Evolutionary conservation across 1,284 basidiomycete genomes (phyloP), one percentile per base, ranked within the genome.

Genomic region (Melanopsichium pennsylvanicum): DNA sequence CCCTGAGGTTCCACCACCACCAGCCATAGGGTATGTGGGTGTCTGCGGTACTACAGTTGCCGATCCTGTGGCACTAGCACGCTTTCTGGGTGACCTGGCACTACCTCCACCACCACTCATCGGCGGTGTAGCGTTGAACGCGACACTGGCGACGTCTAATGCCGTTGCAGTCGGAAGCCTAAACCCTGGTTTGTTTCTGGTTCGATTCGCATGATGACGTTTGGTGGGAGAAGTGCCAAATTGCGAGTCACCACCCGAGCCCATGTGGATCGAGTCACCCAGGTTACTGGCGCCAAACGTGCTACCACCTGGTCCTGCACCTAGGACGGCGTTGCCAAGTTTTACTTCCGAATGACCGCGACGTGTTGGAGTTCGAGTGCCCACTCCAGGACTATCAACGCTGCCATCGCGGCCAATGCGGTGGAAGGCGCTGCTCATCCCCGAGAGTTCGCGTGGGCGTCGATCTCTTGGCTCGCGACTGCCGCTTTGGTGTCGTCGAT

Each of bases 161-260:
- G 76, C 77, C 11, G 77, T 79, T 4, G 75, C 64, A 3, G 71
- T 72, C 3, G 75, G 66, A 26, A 71, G 60, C 3, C 74, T 60
- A n/a, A n/a, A n/a, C n/a, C n/a, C n/a, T 67, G 62, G 26, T 40
- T 50, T 13, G 29, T 18, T 8, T 47, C 48, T 42, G 55, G 54
- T 29, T 51, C 51, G 31, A 36, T 27, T 0, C 58, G 37, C 13
- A 34, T 27, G 18, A n/a, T 47, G 50, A 7, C 56, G 34, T 21
- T 72, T 72, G 8, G 51, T 64, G 18, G 66, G 70, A 13, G 70
- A 72, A 6, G 60, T 69, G 33, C 69, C 48, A 10, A 70, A 57
- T 9, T 56, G 48, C 12, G 38, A 31, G 23, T 67, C 57, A 7
- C 42, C 48, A 19, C 67, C n/a, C n/a, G n/a, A n/a, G n/a, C n/a